phyloP scores from a whole-genome alignment of 2,329 filamentous ascomycete species.

The Neofusicoccum sp. region DNA sequence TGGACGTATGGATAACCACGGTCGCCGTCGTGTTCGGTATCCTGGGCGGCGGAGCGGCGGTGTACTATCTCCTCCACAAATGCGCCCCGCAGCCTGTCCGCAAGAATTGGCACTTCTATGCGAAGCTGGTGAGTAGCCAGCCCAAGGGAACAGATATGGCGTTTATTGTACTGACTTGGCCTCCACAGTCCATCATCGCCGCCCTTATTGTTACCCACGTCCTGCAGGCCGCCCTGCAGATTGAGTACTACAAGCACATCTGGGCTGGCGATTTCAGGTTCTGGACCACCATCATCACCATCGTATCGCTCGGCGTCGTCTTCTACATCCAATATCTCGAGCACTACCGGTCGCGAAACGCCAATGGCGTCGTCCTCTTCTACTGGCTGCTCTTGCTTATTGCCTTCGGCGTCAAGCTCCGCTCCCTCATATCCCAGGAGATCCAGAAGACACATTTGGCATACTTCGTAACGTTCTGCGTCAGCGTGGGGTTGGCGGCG shows the following conservation, averaged over 20 bases:
- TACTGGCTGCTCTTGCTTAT: conserved; percentile 89
- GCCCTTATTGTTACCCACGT: conserved; percentile 66
- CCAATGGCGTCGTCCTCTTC: conserved; percentile 84
- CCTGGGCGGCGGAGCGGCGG: conserved; percentile 69
- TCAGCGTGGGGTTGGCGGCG: conserved; percentile 67
- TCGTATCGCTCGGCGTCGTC: conserved; percentile 71
- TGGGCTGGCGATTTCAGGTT: conserved; percentile 84
- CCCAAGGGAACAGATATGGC: neutral
- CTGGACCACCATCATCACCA: conserved; percentile 71
- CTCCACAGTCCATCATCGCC: conserved; percentile 58
- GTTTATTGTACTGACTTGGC: neutral
- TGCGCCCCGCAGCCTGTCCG: conserved; percentile 64
- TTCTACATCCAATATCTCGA: conserved; percentile 83
- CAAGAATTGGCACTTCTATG: conserved; percentile 91
- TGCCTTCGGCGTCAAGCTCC: conserved; percentile 75
- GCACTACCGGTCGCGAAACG: conserved; percentile 76
- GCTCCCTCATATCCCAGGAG: conserved; percentile 78
- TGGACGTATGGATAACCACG: conserved; percentile 81
- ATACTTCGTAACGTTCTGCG: conserved; percentile 75
- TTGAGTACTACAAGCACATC: conserved; percentile 63
- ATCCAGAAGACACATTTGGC: conserved; percentile 63
- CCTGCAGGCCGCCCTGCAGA: conserved; percentile 74
- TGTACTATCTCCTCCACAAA: conserved; percentile 76
- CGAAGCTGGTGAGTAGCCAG: conserved; percentile 72
- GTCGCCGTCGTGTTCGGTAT: conserved; percentile 74